Percentiles rank a stretch among this genome's conserved stretches.
Conservation (phyloP, 225 moss, liverwort and hornwort species). For the Climacium dendroides region DNA sequence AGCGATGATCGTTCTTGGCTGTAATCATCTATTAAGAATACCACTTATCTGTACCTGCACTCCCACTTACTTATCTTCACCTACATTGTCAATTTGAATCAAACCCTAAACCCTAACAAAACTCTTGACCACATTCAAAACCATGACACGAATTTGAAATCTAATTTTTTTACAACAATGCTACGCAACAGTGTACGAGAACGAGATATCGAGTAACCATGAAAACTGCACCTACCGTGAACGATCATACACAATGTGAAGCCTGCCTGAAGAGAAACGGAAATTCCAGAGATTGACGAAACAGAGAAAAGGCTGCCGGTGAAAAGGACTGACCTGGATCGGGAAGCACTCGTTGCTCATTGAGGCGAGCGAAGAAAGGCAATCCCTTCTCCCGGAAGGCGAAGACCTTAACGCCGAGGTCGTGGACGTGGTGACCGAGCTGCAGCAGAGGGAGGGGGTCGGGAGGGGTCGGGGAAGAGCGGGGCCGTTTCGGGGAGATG, state of each 20-base stretch:
- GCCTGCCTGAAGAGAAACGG: background rate
- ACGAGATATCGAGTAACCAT: background rate
- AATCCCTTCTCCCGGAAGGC: constrained; percentile 30
- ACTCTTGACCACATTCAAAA: background rate
- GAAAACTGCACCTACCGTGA: background rate
- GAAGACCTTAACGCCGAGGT: constrained; percentile 16
- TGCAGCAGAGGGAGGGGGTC: background rate
- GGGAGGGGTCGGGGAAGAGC: background rate
- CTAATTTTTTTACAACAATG: no score
- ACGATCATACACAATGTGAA: background rate
- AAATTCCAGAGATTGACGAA: background rate
- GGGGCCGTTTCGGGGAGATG: constrained; percentile 3
- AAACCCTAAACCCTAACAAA: background rate
- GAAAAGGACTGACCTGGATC: background rate
- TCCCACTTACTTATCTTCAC: background rate
- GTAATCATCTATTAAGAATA: background rate
- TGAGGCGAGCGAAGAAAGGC: constrained; percentile 13
- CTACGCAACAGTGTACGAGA: background rate
- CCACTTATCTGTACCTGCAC: background rate
- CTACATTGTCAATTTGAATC: background rate
- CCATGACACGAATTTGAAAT: background rate
- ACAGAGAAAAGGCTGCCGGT: background rate
- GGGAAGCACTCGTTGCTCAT: background rate
- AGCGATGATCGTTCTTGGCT: background rate
- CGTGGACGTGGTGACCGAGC: constrained; percentile 15